These are phyloP conservation scores for Spinacia oleracea DNA, from an alignment of 179 eudicot species.

Conservation along the genomic window DNA sequence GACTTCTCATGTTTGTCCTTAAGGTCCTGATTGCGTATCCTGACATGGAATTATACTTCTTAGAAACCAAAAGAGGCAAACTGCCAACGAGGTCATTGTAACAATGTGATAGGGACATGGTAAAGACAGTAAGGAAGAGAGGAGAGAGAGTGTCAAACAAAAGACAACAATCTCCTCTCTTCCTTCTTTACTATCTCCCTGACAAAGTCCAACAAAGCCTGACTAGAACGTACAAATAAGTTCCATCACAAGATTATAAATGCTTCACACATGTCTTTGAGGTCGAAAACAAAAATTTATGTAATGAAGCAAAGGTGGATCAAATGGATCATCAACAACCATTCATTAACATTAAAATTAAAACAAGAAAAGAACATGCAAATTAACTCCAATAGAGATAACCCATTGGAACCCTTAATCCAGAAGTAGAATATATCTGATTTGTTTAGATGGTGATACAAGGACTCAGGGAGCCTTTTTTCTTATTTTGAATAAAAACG, in stretches of 20 bases:
- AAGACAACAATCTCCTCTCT: too few relatives aligned
- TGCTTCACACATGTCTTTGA: neutral
- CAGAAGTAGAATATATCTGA: neutral
- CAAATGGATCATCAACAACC: neutral
- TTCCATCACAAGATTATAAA: neutral
- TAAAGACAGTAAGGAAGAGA: neutral
- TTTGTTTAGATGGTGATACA: neutral
- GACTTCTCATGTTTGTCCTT: slow-evolving; percentile 42
- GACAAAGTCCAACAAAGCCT: neutral
- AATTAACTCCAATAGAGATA: neutral
- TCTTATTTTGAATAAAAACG: neutral
- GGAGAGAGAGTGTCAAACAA: neutral
- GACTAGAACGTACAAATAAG: neutral
- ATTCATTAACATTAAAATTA: neutral
- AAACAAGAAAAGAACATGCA: neutral
- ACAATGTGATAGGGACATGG: neutral
- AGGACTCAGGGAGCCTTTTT: too few relatives aligned
- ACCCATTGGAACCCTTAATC: neutral
- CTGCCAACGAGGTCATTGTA: neutral
- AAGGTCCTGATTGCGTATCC: slow-evolving; percentile 47
- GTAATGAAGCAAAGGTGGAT: neutral
- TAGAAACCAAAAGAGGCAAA: neutral
- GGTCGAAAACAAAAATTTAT: neutral
- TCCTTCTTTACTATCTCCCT: too few relatives aligned
- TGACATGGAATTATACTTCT: slow-evolving; percentile 24